Evolutionary conservation across 2,329 filamentous ascomycete genomes (phyloP).

Genomic region (Atkinsonella hypoxylon): DNA sequence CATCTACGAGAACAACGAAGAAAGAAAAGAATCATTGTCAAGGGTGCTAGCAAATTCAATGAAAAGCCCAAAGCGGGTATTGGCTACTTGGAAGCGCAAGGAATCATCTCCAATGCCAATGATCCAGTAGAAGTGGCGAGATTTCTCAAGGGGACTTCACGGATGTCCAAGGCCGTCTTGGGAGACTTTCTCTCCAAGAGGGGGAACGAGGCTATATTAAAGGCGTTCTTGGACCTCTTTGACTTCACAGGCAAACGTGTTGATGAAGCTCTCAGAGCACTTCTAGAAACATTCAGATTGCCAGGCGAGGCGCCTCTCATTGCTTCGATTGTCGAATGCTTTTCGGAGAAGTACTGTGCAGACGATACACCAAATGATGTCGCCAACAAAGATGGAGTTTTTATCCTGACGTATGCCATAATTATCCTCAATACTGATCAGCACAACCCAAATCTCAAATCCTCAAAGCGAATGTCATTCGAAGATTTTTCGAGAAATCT

Average conservation of each 20-base stretch:
- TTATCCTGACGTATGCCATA: constrained; percentile 85
- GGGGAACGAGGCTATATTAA: constrained; percentile 73
- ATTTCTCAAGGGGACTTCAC: constrained; percentile 77
- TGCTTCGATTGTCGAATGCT: constrained; percentile 78
- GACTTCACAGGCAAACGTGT: constrained; percentile 79
- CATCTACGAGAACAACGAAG: constrained; percentile 58
- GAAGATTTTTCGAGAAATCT: constrained; percentile 79
- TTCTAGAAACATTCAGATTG: constrained; percentile 87
- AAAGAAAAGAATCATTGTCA: constrained; percentile 80
- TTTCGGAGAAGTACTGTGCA: constrained; percentile 73
- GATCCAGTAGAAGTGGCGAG: constrained; percentile 69
- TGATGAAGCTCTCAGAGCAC: constrained; percentile 74
- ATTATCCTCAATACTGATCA: constrained; percentile 97
- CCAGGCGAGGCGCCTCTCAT: constrained; percentile 90
- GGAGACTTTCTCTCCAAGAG: constrained; percentile 91
- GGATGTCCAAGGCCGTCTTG: constrained; percentile 80
- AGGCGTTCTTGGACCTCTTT: constrained; percentile 76
- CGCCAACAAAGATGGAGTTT: constrained; percentile 77
- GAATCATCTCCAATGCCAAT: constrained; percentile 66
- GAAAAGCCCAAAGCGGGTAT: constrained; percentile 85
- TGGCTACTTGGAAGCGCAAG: constrained; percentile 71
- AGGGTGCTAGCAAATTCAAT: constrained; percentile 84
- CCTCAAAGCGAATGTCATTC: constrained; percentile 70
- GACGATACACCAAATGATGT: constrained; percentile 61
- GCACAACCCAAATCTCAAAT: constrained; percentile 82